A percentile compares a stretch with the other conserved stretches of the same genome.
Evolutionary conservation across 495 filamentous ascomycete genomes (phyloP).

Genomic region (Trichoderma gamsii): DNA sequence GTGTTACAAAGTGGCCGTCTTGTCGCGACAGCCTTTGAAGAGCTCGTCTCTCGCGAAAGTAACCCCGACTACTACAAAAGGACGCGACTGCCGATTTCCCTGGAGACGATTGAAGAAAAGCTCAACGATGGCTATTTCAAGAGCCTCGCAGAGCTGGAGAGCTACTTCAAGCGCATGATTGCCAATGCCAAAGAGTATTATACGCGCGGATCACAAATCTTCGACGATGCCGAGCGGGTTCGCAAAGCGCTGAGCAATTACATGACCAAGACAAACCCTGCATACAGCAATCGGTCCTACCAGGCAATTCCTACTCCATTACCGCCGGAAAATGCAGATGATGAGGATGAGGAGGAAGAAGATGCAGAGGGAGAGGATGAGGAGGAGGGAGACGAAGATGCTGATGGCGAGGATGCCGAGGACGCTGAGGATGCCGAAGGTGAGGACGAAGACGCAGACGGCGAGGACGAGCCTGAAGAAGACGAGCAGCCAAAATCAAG

Average conservation of each 20-base stretch:
- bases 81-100: slow-evolving; percentile 66
- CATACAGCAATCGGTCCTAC: slow-evolving; percentile 50
- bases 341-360: slow-evolving; percentile 21
- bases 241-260: slow-evolving; percentile 67
- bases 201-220: slow-evolving; percentile 55
- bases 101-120: slow-evolving; percentile 69
- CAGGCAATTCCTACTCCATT: slow-evolving; percentile 58
- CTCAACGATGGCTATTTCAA: slow-evolving; percentile 56
- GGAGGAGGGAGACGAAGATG: slow-evolving; percentile 21
- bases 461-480: slow-evolving; percentile 30
- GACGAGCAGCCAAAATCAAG: slow-evolving; percentile 19
- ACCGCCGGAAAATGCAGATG: slow-evolving; percentile 36
- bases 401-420: slow-evolving; percentile 18
- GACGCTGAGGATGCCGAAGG: slow-evolving; percentile 27
- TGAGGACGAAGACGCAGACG: slow-evolving; percentile 31
- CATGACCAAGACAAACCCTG: slow-evolving; percentile 70
- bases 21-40: slow-evolving; percentile 66
- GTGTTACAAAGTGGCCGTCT: slow-evolving; percentile 49
- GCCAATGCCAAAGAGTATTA: slow-evolving; percentile 71
- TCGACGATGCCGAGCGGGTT: slow-evolving; percentile 68
- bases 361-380: slow-evolving; percentile 25
- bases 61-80: slow-evolving; percentile 68
- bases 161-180: slow-evolving; percentile 71
- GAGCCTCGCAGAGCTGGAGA: slow-evolving; percentile 57
- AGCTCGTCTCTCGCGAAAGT: slow-evolving; percentile 54